Evolutionary conservation across 441 rosid genomes (phyloP).

Genomic region (Populus hybrid): DNA sequence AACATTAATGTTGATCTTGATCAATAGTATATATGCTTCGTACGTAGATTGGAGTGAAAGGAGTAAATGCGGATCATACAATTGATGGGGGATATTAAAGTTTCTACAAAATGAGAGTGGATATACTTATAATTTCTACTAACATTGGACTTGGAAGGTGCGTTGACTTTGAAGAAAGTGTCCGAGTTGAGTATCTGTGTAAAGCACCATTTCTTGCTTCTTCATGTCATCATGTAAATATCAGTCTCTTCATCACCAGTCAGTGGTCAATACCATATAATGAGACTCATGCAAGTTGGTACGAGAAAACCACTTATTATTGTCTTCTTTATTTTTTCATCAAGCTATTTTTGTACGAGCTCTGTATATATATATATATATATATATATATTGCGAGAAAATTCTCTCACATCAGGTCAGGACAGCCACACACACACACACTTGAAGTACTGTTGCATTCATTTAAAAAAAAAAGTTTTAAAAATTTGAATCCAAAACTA

Average conservation of each 20-base stretch:
- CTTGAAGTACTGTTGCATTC: no score
- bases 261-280: neutral
- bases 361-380: no score
- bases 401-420: neutral
- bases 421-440: neutral
- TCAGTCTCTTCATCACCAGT: neutral
- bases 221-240: neutral
- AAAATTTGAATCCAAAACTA: no score
- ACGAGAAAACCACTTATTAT: neutral
- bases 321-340: no score
- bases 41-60: no score
- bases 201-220: neutral
- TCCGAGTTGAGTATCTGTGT: neutral
- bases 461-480: no score
- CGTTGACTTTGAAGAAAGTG: neutral
- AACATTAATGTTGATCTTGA: neutral
- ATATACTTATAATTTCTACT: neutral
- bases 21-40: no score
- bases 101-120: neutral
- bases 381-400: neutral
- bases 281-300: constrained; percentile 9
- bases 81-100: neutral
- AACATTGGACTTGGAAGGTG: neutral
- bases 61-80: neutral
- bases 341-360: neutral